These are phyloP conservation scores for Tripterygium wilfordii DNA, from an alignment of 177 flowering plant species.

Conservation along the genomic window DNA sequence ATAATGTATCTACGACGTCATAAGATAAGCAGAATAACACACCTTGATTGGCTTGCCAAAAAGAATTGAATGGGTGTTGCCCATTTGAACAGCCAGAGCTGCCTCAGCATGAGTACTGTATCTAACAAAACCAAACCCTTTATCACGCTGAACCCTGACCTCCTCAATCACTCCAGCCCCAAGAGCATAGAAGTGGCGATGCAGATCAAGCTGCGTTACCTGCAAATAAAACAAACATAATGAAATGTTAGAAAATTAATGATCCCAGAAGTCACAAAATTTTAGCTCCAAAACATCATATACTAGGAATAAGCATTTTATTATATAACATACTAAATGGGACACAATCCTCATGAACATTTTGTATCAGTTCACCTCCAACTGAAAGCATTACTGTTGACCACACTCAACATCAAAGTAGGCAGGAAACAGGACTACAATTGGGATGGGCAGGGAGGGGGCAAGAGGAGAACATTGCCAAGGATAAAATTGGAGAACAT, in stretches of 20 bases:
- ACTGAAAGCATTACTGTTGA: no score
- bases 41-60: constrained; percentile 91
- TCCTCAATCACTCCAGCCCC: constrained; percentile 97
- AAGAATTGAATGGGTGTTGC: constrained; percentile 66
- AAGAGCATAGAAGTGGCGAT: constrained; percentile 83
- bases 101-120: constrained; percentile 93
- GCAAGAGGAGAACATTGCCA: no score
- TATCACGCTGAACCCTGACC: constrained; percentile 91
- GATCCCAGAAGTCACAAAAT: not conserved
- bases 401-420: no score
- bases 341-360: no score
- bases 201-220: constrained; percentile 92
- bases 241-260: not conserved
- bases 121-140: constrained; percentile 98
- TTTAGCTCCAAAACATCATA: not conserved
- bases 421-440: no score
- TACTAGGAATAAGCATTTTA: not conserved
- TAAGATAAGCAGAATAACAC: constrained; percentile 4
- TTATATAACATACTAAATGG: no score
- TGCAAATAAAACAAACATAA: constrained; percentile 21
- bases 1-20: no score
- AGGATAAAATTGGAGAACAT: no score
- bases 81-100: constrained; percentile 90
- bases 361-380: no score
- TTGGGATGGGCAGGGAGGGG: no score